phyloP scores from a whole-genome alignment of 768 basidiomycete species.

The Leucocoprinus leucothites region DNA sequence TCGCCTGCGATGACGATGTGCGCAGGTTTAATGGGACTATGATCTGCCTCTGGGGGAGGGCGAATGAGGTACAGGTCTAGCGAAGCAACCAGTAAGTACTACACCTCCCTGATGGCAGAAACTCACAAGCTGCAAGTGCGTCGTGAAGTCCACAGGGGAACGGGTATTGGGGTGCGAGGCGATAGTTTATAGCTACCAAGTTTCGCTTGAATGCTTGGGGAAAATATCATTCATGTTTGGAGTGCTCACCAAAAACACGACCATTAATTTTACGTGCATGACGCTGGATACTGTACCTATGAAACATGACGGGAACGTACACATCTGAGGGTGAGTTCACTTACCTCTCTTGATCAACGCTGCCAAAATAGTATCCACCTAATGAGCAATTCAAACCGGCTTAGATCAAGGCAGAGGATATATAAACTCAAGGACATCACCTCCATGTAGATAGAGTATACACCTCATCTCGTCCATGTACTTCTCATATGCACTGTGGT shows the following conservation, averaged over 20 bases:
- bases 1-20: slow-evolving; percentile 88
- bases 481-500: slow-evolving; percentile 47
- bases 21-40: slow-evolving; percentile 74
- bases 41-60: slow-evolving; percentile 79
- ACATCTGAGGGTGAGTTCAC: neutral
- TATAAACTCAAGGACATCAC: slow-evolving; percentile 30
- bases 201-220: slow-evolving; percentile 15
- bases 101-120: neutral
- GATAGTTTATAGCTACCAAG: slow-evolving; percentile 66
- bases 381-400: slow-evolving; percentile 1
- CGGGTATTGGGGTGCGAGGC: slow-evolving; percentile 95
- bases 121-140: slow-evolving; percentile 78
- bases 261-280: slow-evolving; percentile 92
- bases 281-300: slow-evolving; percentile 72
- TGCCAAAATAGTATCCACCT: slow-evolving; percentile 87
- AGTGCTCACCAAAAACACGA: slow-evolving; percentile 67
- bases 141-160: slow-evolving; percentile 95
- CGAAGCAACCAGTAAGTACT: neutral
- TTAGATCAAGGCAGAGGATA: neutral
- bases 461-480: slow-evolving; percentile 85
- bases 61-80: slow-evolving; percentile 83
- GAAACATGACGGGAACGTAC: neutral
- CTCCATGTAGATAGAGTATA: slow-evolving; percentile 80
- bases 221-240: neutral
- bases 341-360: slow-evolving; percentile 73